phyloP scores from a whole-genome alignment of 495 filamentous ascomycete species.

The Aspergillus diversus region DNA sequence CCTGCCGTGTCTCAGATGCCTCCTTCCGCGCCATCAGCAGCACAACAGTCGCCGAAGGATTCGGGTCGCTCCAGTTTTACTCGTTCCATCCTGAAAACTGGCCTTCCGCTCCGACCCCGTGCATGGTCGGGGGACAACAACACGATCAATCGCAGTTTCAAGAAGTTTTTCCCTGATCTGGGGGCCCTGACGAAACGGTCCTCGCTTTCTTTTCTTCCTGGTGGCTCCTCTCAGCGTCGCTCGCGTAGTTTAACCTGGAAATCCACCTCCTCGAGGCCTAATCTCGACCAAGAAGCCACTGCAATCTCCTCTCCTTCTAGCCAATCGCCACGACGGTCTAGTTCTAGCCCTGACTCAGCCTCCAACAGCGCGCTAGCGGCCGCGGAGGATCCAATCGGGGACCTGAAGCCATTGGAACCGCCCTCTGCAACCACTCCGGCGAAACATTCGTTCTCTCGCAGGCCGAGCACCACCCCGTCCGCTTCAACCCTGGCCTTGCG shows the following conservation, averaged over 20 bases:
- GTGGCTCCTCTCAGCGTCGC: slow-evolving; percentile 32
- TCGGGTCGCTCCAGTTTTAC: slow-evolving; percentile 42
- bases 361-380: slow-evolving; percentile 6
- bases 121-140: slow-evolving; percentile 45
- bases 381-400: slow-evolving; percentile 29
- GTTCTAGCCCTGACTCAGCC: slow-evolving; percentile 8
- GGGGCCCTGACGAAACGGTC: slow-evolving; percentile 50
- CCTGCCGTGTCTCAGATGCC: slow-evolving; percentile 1
- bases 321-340: slow-evolving; percentile 16
- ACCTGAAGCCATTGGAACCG: slow-evolving; percentile 34
- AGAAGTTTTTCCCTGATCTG: slow-evolving; percentile 49
- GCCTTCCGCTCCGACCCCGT: slow-evolving; percentile 42
- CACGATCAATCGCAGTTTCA: slow-evolving; percentile 27
- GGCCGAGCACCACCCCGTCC: slow-evolving; percentile 31
- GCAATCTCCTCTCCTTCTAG: not conserved
- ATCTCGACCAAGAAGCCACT: slow-evolving; percentile 18
- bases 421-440: slow-evolving; percentile 30
- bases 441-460: slow-evolving; percentile 39
- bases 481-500: slow-evolving; percentile 50
- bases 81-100: slow-evolving; percentile 42
- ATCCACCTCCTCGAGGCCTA: slow-evolving; percentile 20
- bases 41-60: slow-evolving; percentile 12
- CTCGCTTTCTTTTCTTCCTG: slow-evolving; percentile 48
- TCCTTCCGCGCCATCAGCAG: not conserved
- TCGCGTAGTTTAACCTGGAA: slow-evolving; percentile 38